These are phyloP conservation scores for Pestalotiopsis sp. DNA, from an alignment of 2,329 filamentous ascomycete genomes.

Conservation along the genomic window DNA sequence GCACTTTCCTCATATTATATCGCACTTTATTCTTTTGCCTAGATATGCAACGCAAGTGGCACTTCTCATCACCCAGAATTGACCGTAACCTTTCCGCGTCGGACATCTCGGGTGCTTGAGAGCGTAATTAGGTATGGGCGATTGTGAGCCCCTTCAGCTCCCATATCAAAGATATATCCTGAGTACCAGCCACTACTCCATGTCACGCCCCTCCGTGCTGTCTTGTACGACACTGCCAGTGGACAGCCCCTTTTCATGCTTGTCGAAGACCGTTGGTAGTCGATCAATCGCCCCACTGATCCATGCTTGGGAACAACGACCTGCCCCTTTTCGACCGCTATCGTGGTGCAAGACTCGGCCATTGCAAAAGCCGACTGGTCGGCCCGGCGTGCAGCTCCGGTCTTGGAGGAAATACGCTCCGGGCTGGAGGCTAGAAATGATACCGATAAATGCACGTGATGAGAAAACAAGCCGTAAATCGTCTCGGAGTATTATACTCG, in stretches of 20 bases:
- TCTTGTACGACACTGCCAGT: neutral
- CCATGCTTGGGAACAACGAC: neutral
- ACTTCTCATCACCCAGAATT: neutral
- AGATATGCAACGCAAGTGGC: neutral
- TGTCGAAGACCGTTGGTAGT: neutral
- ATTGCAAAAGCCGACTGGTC: neutral
- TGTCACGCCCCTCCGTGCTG: neutral
- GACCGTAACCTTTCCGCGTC: neutral
- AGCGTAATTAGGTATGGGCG: neutral
- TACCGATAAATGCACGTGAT: neutral
- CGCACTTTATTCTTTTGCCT: neutral
- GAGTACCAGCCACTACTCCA: neutral
- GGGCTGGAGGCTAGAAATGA: neutral
- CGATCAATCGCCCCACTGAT: neutral
- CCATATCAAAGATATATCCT: neutral
- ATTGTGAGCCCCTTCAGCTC: neutral
- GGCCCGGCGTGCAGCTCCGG: neutral
- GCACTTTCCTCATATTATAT: neutral
- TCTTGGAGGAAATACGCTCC: neutral
- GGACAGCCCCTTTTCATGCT: neutral
- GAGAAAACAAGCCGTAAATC: constrained; percentile 26
- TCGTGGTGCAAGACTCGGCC: neutral
- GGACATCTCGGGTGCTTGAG: neutral
- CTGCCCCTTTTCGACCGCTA: neutral
- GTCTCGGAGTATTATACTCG: constrained; percentile 30